These are phyloP conservation scores for Geotrichum europaeum DNA, from an alignment of 1,139 yeast species.

Conservation along the genomic window DNA sequence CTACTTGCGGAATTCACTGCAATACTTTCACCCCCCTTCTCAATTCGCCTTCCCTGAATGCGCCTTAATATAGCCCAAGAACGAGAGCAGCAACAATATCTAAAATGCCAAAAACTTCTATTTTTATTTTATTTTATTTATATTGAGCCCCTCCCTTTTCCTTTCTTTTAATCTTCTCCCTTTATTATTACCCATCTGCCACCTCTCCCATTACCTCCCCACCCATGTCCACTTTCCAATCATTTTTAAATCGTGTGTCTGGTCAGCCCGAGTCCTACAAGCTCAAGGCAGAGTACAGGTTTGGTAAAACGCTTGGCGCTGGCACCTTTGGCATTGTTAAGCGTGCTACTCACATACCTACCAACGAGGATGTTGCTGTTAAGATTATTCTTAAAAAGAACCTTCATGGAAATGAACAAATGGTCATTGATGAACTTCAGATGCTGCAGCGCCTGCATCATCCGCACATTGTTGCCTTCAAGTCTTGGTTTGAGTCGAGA, in stretches of 20 bases:
- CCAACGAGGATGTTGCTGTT: constrained; percentile 73
- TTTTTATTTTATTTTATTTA: not conserved
- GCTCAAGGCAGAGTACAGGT: constrained; percentile 58
- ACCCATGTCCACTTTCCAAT: constrained; percentile 4
- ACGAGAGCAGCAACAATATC: not conserved
- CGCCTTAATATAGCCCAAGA: not conserved
- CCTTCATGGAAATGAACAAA: constrained; percentile 63
- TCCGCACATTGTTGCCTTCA: constrained; percentile 75
- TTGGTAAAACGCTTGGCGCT: constrained; percentile 81
- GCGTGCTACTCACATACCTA: constrained; percentile 55
- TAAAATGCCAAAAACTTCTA: not conserved
- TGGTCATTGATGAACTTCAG: constrained; percentile 70
- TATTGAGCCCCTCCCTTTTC: not conserved
- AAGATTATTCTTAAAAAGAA: constrained; percentile 80
- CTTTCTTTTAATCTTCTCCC: not conserved
- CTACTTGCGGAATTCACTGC: not conserved
- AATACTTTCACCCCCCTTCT: not conserved
- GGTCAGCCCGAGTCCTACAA: constrained; percentile 71
- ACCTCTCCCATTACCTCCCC: not conserved
- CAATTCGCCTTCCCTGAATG: not conserved
- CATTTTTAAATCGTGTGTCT: constrained; percentile 34
- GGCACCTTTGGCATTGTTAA: constrained; percentile 90
- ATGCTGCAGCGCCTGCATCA: constrained; percentile 61
- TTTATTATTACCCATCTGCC: not conserved
- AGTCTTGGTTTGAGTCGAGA: constrained; percentile 84